phyloP scores from a whole-genome alignment of 2,329 filamentous ascomycete species.

The Aspergillus japonicus region DNA sequence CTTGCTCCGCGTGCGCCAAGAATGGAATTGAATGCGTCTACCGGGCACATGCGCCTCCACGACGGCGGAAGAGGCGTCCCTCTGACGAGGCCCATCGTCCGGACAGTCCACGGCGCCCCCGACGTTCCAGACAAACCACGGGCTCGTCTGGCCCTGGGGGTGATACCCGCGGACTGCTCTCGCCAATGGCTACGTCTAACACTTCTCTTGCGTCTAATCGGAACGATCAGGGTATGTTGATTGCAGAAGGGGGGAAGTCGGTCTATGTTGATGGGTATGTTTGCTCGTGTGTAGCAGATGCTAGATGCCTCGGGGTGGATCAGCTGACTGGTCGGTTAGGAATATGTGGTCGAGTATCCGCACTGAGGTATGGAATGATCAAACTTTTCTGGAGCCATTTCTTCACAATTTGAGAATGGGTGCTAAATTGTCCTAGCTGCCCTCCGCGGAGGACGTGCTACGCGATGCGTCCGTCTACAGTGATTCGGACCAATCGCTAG shows the following conservation, averaged over 20 bases:
- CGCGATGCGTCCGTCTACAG: conserved; percentile 3
- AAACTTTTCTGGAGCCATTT: neutral
- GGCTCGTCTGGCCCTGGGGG: neutral
- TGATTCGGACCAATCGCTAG: neutral
- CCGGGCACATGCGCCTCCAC: conserved; percentile 1
- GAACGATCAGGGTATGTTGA: neutral
- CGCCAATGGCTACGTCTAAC: neutral
- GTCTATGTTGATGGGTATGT: conserved; percentile 8
- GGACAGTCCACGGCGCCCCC: neutral
- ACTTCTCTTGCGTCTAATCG: neutral
- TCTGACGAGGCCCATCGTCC: neutral
- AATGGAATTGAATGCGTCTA: conserved; percentile 6
- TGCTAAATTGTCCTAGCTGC: neutral
- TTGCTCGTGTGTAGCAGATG: neutral
- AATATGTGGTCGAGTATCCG: conserved; percentile 10
- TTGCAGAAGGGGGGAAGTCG: conserved; percentile 6
- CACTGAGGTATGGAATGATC: conserved; percentile 1
- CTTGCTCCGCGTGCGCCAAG: conserved; percentile 8
- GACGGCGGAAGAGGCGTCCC: conserved; percentile 8
- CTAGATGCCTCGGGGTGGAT: too few species aligned
- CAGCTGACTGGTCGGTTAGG: conserved; percentile 3
- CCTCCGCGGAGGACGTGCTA: conserved; percentile 3
- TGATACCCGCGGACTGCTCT: neutral
- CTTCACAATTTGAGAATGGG: too few species aligned
- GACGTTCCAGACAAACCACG: neutral